Evolutionary conservation across 2,329 filamentous ascomycete genomes (phyloP).

Genomic region (Alternaria dauci): DNA sequence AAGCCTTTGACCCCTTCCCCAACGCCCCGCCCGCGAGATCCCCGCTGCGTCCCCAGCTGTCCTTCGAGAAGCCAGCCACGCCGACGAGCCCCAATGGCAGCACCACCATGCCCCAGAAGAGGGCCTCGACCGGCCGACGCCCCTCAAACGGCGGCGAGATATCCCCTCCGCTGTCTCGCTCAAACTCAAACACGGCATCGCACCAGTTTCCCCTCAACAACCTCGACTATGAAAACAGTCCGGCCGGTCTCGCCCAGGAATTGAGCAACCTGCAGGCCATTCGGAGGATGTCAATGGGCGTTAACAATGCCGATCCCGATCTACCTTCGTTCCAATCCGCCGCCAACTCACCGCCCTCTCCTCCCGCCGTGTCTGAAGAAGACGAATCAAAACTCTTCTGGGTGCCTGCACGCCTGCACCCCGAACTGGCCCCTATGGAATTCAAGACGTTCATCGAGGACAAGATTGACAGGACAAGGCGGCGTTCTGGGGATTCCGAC

Average conservation of each 20-base stretch:
- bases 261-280: constrained; percentile 91
- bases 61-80: constrained; percentile 17
- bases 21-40: constrained; percentile 53
- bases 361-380: constrained; percentile 73
- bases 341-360: constrained; percentile 70
- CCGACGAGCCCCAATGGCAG: constrained; percentile 32
- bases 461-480: constrained; percentile 86
- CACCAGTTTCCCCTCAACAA: constrained; percentile 78
- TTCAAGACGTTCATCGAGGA: constrained; percentile 98
- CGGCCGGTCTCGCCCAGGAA: constrained; percentile 89
- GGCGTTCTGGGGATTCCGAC: constrained; percentile 76
- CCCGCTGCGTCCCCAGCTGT: constrained; percentile 50
- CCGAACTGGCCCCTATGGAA: constrained; percentile 91
- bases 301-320: constrained; percentile 74
- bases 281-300: constrained; percentile 93
- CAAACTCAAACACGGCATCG: constrained; percentile 56
- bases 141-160: constrained; percentile 32
- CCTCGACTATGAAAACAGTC: constrained; percentile 88
- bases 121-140: constrained; percentile 22
- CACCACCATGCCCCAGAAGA: constrained; percentile 18
- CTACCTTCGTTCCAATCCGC: constrained; percentile 72
- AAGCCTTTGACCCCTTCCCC: constrained; percentile 45
- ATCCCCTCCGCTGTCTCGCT: constrained; percentile 52
- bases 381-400: constrained; percentile 91
- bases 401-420: constrained; percentile 94